These are phyloP conservation scores for Casuarina glauca DNA, from an alignment of 306 rosid genomes.

Conservation along the genomic window DNA sequence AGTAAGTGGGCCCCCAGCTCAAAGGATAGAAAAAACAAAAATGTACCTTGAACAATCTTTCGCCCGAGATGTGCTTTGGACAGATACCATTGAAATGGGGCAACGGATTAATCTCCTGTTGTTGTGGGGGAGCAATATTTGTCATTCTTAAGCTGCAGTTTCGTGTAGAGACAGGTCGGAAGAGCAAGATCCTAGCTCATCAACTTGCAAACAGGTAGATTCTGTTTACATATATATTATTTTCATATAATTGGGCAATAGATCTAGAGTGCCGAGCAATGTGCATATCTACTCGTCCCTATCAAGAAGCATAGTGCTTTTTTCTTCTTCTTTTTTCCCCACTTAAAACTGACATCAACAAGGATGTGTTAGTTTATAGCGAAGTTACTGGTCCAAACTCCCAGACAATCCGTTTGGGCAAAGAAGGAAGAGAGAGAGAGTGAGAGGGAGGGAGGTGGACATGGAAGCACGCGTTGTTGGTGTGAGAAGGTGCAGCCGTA, in stretches of 20 bases:
- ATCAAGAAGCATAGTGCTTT: background rate
- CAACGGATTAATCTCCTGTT: background rate
- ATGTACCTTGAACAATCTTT: background rate
- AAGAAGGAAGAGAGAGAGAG: background rate
- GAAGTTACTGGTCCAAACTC: background rate
- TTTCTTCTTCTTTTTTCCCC: background rate
- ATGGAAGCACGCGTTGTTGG: conserved; percentile 97
- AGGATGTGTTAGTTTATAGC: conserved; percentile 3
- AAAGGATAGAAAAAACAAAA: background rate
- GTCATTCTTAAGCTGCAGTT: conserved; percentile 4
- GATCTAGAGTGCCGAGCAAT: background rate
- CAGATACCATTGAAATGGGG: background rate
- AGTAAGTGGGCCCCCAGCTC: conserved; percentile 28
- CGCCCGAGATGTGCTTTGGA: background rate
- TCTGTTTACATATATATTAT: background rate
- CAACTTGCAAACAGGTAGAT: background rate
- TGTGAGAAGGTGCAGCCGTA: conserved; percentile 61
- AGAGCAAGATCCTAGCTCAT: conserved; percentile 8
- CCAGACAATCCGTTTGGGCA: conserved; percentile 3
- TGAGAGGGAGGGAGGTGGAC: conserved; percentile 27
- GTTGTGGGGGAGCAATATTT: background rate
- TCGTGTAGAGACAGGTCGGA: background rate
- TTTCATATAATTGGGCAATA: background rate
- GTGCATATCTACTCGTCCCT: background rate
- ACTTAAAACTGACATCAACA: conserved; percentile 7